phyloP scores from a whole-genome alignment of 2,329 filamentous ascomycete species.

The Diaporthe longicolla region DNA sequence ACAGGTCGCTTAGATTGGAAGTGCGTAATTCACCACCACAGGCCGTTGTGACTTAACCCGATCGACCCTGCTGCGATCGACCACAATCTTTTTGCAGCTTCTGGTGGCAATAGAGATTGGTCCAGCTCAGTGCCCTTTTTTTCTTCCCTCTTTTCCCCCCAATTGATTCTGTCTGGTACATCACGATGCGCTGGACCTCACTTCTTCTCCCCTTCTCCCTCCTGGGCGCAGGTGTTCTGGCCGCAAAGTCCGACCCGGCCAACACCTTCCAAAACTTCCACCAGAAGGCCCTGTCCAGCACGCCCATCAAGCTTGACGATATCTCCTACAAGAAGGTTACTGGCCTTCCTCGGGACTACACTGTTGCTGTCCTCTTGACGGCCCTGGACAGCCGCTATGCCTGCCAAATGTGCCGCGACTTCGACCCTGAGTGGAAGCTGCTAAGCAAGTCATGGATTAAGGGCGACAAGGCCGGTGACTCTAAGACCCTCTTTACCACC shows the following conservation, averaged over 20 bases:
- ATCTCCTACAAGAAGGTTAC: slow-evolving; percentile 82
- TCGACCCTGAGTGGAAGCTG: slow-evolving; percentile 95
- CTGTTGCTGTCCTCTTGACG: slow-evolving; percentile 85
- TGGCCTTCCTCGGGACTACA: slow-evolving; percentile 84
- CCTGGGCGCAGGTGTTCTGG: slow-evolving; percentile 65
- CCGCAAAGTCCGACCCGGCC: slow-evolving; percentile 69
- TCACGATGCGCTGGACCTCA: slow-evolving; percentile 78
- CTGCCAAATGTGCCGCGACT: slow-evolving; percentile 88
- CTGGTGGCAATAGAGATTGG: slow-evolving; percentile 32
- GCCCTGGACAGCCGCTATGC: slow-evolving; percentile 87
- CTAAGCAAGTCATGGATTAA: slow-evolving; percentile 88
- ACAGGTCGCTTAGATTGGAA: slow-evolving; percentile 46
- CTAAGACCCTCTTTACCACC: slow-evolving; percentile 82
- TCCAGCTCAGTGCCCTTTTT: not conserved
- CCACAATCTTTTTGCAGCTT: slow-evolving; percentile 32
- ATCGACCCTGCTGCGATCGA: slow-evolving; percentile 6
- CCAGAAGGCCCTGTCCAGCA: slow-evolving; percentile 73
- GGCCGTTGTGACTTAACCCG: not conserved
- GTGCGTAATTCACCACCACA: slow-evolving; percentile 33
- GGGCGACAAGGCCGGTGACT: slow-evolving; percentile 82
- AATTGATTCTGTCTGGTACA: slow-evolving; percentile 32
- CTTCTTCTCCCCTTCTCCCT: slow-evolving; percentile 75
- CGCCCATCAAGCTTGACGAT: slow-evolving; percentile 85
- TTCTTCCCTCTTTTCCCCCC: not conserved
- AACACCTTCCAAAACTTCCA: slow-evolving; percentile 81